Evolutionary conservation across 169 alveolate species (phyloP), one percentile per base, ranked within the genome.

Genomic region (Plasmodium falciparum): DNA sequence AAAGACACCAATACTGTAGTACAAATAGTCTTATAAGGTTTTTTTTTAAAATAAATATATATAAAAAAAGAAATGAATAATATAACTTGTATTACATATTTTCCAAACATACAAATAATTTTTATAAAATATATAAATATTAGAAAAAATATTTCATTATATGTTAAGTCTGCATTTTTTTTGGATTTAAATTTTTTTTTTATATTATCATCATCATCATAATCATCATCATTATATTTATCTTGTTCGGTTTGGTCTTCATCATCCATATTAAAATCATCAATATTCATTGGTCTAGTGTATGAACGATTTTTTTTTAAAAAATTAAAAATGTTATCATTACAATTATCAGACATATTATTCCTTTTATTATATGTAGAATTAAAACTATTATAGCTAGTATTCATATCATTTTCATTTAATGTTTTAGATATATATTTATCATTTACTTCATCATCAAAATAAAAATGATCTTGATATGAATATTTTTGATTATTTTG

Each of bases 241-340:
- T n/a, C 88, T 7, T 58, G 13, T 13, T 13, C 22, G 45, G n/a
- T 52, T 17, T 17, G 66, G 11, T 61, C 45, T n/a, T 15, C 47
- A 11, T 3, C 66, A 54, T 58, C 89, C 5, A 33, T 29, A 65
- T 76, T 58, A 12, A 76, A 76, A 50, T 76, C 89, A 20, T 69
- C 76, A 49, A 76, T 69, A 65, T 65, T 58, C 89, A 76, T 76
- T 20, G 89, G 76, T 54, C 89, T 63, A 17, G 89, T 76, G 58
- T 63, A 76, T 17, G 70, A 17, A 24, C 89, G 74, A 58, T 76
- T 65, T 52, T 33, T 33, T 66, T 76, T 76, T 33, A 76, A 58
- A 58, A 65, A 63, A 26, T 8, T 29, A 33, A 62, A 76, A n/a
- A 45, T 47, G 20, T 13, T 56, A 7, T 71, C 39, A 56, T 63